Conservation (phyloP, 441 rosid species). For the Eugenia klotzschiana region DNA sequence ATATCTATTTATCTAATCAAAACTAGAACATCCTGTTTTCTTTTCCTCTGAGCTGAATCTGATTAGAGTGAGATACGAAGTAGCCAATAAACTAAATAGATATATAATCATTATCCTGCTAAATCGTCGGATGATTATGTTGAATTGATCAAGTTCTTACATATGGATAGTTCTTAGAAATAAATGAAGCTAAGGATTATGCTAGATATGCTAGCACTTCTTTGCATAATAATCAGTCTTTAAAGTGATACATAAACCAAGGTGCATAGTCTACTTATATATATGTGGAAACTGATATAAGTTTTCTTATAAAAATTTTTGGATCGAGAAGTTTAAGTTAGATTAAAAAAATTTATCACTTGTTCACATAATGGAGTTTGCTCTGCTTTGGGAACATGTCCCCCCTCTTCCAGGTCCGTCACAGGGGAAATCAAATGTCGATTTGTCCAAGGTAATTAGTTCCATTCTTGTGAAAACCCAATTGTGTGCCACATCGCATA, state of each 20-base stretch:
- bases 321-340: background rate
- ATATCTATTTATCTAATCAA: background rate
- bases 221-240: background rate
- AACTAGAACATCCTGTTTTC: background rate
- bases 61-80: background rate
- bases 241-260: background rate
- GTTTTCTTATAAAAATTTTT: background rate
- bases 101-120: background rate
- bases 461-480: background rate
- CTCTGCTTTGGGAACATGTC: background rate
- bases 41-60: background rate
- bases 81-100: background rate
- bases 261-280: background rate
- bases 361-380: background rate
- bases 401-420: background rate
- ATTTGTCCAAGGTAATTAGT: background rate
- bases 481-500: background rate
- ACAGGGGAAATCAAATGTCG: background rate
- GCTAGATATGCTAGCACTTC: background rate
- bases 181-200: background rate
- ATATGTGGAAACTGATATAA: background rate
- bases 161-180: accelerated
- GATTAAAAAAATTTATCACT: background rate
- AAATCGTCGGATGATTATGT: background rate
- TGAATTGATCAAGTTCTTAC: background rate